Evolutionary conservation across 2,329 filamentous ascomycete genomes (phyloP).

Genomic region (Sporothrix pseudoabietina): DNA sequence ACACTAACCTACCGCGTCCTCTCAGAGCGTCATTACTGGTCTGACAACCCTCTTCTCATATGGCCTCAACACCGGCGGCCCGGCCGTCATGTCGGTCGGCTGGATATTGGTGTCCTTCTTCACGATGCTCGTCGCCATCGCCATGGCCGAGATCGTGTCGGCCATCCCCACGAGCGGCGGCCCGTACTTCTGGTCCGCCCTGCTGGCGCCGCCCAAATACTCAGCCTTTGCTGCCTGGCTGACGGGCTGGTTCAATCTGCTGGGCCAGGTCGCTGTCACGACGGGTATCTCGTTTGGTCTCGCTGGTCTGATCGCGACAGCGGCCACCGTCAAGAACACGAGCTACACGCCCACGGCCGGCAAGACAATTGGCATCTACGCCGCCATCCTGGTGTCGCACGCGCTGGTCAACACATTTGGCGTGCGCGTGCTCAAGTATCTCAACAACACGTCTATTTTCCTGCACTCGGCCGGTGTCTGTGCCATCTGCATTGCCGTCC

Average conservation of each 20-base stretch:
- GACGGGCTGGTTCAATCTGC: constrained; percentile 49
- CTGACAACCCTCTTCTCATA: constrained; percentile 61
- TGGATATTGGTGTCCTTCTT: constrained; percentile 60
- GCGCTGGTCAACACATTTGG: constrained; percentile 60
- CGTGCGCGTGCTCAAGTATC: constrained; percentile 55
- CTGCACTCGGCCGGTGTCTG: constrained; percentile 58
- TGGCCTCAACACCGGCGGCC: constrained; percentile 58
- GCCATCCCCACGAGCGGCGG: constrained; percentile 61
- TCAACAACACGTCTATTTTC: constrained; percentile 60
- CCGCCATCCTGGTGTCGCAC: constrained; percentile 57
- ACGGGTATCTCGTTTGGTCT: constrained; percentile 49
- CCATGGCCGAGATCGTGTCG: constrained; percentile 62
- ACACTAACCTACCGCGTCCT: neutral
- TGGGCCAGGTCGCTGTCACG: constrained; percentile 48
- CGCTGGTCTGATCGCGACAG: constrained; percentile 45
- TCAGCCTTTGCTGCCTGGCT: constrained; percentile 46
- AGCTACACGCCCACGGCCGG: constrained; percentile 47
- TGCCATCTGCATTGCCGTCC: constrained; percentile 56
- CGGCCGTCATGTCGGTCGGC: constrained; percentile 57
- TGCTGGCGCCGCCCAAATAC: constrained; percentile 53
- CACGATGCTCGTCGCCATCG: constrained; percentile 56
- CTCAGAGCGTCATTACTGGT: constrained; percentile 59
- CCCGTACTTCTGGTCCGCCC: constrained; percentile 63
- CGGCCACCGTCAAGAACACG: constrained; percentile 44
- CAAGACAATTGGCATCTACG: constrained; percentile 61